Evolutionary conservation across 768 basidiomycete genomes (phyloP).

Genomic region (Lentinula aciculospora): DNA sequence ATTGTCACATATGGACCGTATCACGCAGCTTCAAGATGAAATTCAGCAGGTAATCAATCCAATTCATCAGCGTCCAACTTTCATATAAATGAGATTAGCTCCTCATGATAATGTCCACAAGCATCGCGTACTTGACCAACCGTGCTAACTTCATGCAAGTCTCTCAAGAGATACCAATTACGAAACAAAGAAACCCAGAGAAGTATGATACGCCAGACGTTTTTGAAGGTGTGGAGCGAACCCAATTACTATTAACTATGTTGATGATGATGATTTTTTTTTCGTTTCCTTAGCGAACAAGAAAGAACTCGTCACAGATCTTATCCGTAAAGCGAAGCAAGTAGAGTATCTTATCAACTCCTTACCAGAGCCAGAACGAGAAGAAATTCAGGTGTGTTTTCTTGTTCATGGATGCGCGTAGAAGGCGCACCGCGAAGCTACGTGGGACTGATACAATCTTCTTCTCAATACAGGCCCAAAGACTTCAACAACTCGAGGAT

Average conservation of each 20-base stretch:
- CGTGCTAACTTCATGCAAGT: conserved; percentile 76
- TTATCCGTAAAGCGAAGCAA: conserved; percentile 85
- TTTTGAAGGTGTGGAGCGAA: conserved; percentile 55
- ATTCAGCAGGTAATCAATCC: conserved; percentile 66
- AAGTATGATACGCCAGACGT: conserved; percentile 68
- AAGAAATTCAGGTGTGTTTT: conserved; percentile 63
- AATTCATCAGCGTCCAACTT: background rate
- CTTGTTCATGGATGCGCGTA: background rate
- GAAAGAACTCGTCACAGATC: conserved; percentile 77
- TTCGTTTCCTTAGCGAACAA: conserved; percentile 69
- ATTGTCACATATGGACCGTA: conserved; percentile 91
- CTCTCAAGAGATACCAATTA: conserved; percentile 75
- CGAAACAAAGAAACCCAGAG: conserved; percentile 68
- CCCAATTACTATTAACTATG: background rate
- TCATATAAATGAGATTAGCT: conserved; percentile 39
- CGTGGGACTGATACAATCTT: background rate
- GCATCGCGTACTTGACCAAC: conserved; percentile 72
- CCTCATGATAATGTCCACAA: conserved; percentile 83
- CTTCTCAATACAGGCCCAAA: conserved; percentile 40
- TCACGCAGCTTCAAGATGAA: conserved; percentile 92
- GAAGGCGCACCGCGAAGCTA: background rate
- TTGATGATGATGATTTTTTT: background rate
- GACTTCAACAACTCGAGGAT: conserved; percentile 61
- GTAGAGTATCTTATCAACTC: conserved; percentile 80
- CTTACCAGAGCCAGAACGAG: conserved; percentile 72